Base-by-base conservation (phyloP, 805 yeast genomes). In the Yarrowia alimentaria region DNA sequence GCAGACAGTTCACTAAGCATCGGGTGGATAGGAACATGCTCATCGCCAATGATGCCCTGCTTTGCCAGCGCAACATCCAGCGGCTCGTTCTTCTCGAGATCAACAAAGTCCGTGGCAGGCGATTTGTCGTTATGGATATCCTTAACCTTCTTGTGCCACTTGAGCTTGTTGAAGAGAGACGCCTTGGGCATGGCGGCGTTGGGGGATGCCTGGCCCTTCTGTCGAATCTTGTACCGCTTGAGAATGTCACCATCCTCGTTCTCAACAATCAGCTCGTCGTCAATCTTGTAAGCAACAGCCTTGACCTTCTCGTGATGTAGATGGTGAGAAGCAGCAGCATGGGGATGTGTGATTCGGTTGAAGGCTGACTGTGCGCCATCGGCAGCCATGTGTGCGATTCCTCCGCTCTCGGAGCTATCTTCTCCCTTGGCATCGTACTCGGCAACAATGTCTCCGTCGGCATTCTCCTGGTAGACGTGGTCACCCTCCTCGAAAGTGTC, bases 171-270 rank as follows among this genome's bases (percentile, higher is more conserved):
- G n/a, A n/a, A n/a, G n/a, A n/a, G n/a, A n/a, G n/a, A n/a, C n/a
- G n/a, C n/a, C n/a, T n/a, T n/a, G n/a, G n/a, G n/a, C n/a, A n/a
- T n/a, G n/a, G n/a, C n/a, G n/a, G n/a, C n/a, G n/a, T n/a, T n/a
- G n/a, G n/a, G n/a, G n/a, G n/a, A n/a, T n/a, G n/a, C n/a, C n/a
- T 26, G 33, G 8, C 26, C 34, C 37, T 43, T 43, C 28, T 43
- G 50, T 21, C 50, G 85, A 48, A 90, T 81, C 59, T 71, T 76
- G 67, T 89, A 91, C 49, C 95, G 74, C 61, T 96, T 80, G 37
- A 93, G 71, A 52, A 93, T 79, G 59, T 91, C 98, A 56, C 98
- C 99, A 10, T 90, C 95, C 35, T 79, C 86, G 60, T 89, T 85
- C 65, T 91, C 99, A 53, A 93, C 83, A 53, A 88, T 74, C 51